phyloP scores from a whole-genome alignment of 352 stramenopile genomes.

The Phytophthora sojae region DNA sequence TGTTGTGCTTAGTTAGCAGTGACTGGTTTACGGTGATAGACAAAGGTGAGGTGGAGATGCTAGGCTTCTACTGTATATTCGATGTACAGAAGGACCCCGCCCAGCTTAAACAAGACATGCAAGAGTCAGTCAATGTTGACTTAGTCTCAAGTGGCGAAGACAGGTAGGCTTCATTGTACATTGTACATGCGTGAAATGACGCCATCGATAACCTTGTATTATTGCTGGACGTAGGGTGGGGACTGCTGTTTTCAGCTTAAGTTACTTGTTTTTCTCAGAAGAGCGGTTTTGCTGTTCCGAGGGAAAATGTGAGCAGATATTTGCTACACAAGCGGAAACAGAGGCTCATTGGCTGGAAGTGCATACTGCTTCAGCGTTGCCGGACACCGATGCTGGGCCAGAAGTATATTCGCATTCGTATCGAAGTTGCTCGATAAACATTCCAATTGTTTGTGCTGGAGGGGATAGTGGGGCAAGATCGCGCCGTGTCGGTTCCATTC shows the following conservation, averaged over 20 bases:
- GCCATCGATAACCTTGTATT: not conserved
- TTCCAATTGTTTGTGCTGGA: conserved; percentile 49
- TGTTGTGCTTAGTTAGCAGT: conserved; percentile 44
- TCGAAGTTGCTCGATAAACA: conserved; percentile 68
- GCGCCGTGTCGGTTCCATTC: conserved; percentile 33
- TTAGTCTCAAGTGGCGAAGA: conserved; percentile 36
- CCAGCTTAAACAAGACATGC: conserved; percentile 59
- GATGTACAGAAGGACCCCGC: conserved; percentile 43
- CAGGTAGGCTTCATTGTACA: conserved; percentile 12
- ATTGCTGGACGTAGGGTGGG: conserved; percentile 33
- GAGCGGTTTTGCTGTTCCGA: conserved; percentile 54
- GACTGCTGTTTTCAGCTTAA: conserved; percentile 71
- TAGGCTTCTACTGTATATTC: conserved; percentile 56
- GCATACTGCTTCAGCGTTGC: conserved; percentile 32
- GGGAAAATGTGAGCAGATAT: conserved; percentile 41
- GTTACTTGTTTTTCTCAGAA: conserved; percentile 76
- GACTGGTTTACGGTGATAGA: conserved; percentile 41
- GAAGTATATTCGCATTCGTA: conserved; percentile 37
- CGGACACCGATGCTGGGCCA: conserved; percentile 12
- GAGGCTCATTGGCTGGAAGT: conserved; percentile 49
- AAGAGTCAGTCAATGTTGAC: conserved; percentile 51
- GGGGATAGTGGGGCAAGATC: not conserved
- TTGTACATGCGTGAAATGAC: not conserved
- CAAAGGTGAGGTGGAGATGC: conserved; percentile 45
- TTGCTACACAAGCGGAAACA: conserved; percentile 36